Base-by-base conservation (phyloP, 2,329 filamentous ascomycete genomes). In the Nectriaceae sp. region DNA sequence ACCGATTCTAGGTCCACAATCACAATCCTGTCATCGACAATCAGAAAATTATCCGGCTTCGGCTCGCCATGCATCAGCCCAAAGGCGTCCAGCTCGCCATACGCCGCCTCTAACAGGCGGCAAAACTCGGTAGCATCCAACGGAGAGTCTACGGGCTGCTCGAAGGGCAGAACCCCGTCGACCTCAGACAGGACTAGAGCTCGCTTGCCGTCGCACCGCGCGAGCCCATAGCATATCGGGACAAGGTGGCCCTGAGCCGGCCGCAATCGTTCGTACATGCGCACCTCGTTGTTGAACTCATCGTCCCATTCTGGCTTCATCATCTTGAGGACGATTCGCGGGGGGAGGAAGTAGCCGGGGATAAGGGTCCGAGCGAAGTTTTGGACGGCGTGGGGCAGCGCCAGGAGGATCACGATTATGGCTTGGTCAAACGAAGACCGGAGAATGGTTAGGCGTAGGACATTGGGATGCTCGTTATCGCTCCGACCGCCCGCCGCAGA, bases 221-320 rank as follows among this genome's bases (percentile, higher is more conserved):
- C 49, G 20, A 49, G 24, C n/a, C 54, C 45, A 38, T 56, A 50
- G 46, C 21, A 55, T 18, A 51, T 21, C 11, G 49, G 56, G 18
- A 57, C 41, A 11, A 49, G 21, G 15, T 15, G 36, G 13, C 55
- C 55, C 31, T 59, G 47, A 6, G 54, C 20, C n/a, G 46, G 21
- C 5, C 35, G 13, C 5, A 54, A 40, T 22, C 29, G 29, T 16
- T 44, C 16, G n/a, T 57, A 57, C 4, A 48, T 56, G 21, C 5
- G n/a, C 29, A 49, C 45, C 40, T 57, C 50, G 36, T 51, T 55
- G 20, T 52, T 40, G 21, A 57, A 57, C 38, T 56, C 56, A 10
- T 49, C 41, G n/a, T 54, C 49, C 48, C 42, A 52, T 13, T 46
- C 29, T 1, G 33, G 31, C 35, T 60, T 58, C 15, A 39, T 40